A percentile compares a stretch with the other conserved stretches of the same genome.
phyloP scores from a whole-genome alignment of 495 filamentous ascomycete genomes.

The Penicillium longicatenatum region DNA sequence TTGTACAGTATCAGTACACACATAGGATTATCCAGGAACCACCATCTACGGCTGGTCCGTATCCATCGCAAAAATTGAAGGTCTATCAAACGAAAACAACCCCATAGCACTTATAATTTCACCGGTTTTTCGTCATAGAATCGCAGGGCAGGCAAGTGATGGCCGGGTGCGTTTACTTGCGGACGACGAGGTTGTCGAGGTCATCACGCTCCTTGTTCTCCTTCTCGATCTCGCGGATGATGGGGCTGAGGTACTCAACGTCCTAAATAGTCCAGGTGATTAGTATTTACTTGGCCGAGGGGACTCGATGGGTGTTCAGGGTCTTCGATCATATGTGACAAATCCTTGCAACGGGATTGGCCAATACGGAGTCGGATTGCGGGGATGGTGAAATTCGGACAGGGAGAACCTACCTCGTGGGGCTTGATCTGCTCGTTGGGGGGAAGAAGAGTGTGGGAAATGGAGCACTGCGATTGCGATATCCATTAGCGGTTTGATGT shows the following conservation, averaged over 20 bases:
- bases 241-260: conserved; percentile 71
- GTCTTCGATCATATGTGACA: conserved; percentile 32
- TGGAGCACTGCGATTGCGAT: conserved; percentile 60
- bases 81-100: conserved; percentile 35
- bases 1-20: conserved; percentile 57
- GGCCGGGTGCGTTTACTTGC: conserved; percentile 37
- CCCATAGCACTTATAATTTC: conserved; percentile 24
- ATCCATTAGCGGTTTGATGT: conserved; percentile 27
- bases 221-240: conserved; percentile 81
- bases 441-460: conserved; percentile 85
- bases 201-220: conserved; percentile 80
- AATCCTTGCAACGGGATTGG: conserved; percentile 49
- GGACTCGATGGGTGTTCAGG: conserved; percentile 13
- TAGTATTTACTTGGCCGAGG: conserved; percentile 15
- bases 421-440: conserved; percentile 78
- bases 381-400: conserved; percentile 24
- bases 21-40: conserved; percentile 26
- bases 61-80: conserved; percentile 27
- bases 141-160: conserved; percentile 16
- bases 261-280: conserved; percentile 56
- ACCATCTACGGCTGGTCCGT: conserved; percentile 20
- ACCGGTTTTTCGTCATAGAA: conserved; percentile 21
- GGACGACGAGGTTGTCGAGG: conserved; percentile 78
- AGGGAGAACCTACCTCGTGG: conserved; percentile 57
- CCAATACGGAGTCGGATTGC: conserved; percentile 32